Conservation (phyloP, 768 basidiomycete species). For the Sporobolomyces pararoseus region DNA sequence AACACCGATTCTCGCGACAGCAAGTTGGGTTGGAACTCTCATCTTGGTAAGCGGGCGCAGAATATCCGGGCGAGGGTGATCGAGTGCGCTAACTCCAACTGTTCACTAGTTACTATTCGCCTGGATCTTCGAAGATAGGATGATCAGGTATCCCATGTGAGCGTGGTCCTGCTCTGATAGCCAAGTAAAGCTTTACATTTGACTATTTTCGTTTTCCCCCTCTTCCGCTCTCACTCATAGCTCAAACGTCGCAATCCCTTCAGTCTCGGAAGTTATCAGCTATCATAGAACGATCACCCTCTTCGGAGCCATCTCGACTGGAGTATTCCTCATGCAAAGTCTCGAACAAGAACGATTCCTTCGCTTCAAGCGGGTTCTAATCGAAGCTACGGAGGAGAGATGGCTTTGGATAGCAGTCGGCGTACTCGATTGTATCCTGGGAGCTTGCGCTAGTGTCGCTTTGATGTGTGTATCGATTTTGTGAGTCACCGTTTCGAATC, state of each 20-base stretch:
- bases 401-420: conserved; percentile 18
- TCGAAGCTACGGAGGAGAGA: conserved; percentile 28
- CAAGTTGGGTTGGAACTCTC: background rate
- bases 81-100: no score
- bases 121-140: background rate
- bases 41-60: conserved; percentile 8
- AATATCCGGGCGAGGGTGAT: no score
- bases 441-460: background rate
- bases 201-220: background rate
- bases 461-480: conserved; percentile 11
- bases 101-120: no score
- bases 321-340: background rate
- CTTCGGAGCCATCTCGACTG: background rate
- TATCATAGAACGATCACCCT: conserved; percentile 5
- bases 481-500: background rate
- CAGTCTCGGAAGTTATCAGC: conserved; percentile 4
- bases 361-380: conserved; percentile 15
- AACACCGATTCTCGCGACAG: conserved; percentile 2
- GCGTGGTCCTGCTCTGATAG: no score
- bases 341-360: conserved; percentile 22
- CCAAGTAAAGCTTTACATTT: no score
- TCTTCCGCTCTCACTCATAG: background rate
- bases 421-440: background rate
- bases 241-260: background rate
- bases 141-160: background rate